Conservation (phyloP, 202 grass and related monocot species). For the Bolboschoenoplectus hybrid region DNA sequence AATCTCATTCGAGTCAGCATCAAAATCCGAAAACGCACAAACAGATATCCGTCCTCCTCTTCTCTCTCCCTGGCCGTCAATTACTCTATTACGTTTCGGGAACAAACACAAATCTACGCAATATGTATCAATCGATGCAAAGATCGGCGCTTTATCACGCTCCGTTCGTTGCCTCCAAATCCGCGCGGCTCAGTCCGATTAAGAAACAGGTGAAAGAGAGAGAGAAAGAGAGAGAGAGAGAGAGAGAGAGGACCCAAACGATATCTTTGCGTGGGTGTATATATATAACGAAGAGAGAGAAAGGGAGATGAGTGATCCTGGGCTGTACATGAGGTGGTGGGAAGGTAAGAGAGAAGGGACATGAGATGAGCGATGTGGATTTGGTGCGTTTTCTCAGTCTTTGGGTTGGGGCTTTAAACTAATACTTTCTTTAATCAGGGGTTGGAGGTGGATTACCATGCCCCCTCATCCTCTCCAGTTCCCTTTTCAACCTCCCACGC, state of each 20-base stretch:
- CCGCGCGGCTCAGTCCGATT: conserved; percentile 58
- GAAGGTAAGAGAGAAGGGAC: conserved; percentile 43
- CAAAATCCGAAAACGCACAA: conserved; percentile 18
- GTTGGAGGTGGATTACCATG: not conserved
- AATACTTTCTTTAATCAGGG: conserved; percentile 33
- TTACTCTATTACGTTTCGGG: not conserved
- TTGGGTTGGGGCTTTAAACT: not conserved
- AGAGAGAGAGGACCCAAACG: conserved; percentile 36
- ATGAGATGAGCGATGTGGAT: conserved; percentile 49
- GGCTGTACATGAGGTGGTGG: conserved; percentile 55
- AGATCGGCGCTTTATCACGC: conserved; percentile 30
- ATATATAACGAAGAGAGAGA: conserved; percentile 44
- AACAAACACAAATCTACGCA: not conserved
- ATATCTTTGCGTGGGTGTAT: conserved; percentile 40
- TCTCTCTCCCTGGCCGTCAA: conserved; percentile 28
- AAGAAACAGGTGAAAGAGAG: conserved; percentile 46
- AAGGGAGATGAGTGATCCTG: conserved; percentile 49
- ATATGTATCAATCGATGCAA: conserved; percentile 21
- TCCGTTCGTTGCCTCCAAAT: conserved; percentile 42
- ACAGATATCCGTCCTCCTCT: not conserved
- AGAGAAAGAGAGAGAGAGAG: conserved; percentile 27
- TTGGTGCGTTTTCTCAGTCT: conserved; percentile 29
- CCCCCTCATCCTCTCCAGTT: conserved; percentile 21
- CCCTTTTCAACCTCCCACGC: not conserved
- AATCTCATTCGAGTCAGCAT: conserved; percentile 42